A percentile compares a stretch with the other conserved stretches of the same genome.
These are phyloP conservation scores for Nymphaea thermarum DNA, from an alignment of 164 flowering plant genomes.

Conservation along the genomic window DNA sequence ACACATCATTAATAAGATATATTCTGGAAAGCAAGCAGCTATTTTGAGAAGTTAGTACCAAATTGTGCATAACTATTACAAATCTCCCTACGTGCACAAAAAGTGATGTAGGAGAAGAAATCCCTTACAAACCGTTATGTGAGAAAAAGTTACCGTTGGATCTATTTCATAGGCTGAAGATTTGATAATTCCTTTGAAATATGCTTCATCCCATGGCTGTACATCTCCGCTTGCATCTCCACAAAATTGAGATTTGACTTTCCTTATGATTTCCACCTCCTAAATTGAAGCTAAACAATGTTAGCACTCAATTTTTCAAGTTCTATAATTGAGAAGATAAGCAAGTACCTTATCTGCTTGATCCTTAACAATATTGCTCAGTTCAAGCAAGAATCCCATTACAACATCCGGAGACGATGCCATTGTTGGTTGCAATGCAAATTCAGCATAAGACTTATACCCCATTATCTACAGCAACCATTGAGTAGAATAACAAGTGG, in stretches of 20 bases:
- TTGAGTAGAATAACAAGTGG: conserved; percentile 1
- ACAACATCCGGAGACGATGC: conserved; percentile 87
- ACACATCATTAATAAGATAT: conserved; percentile 1
- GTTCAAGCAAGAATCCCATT: conserved; percentile 58
- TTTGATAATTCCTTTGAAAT: conserved; percentile 78
- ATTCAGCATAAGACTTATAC: conserved; percentile 69
- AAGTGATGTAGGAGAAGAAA: no score
- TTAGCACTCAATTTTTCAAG: not conserved
- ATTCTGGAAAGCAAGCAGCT: not conserved
- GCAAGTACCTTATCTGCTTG: conserved; percentile 74
- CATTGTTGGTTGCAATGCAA: conserved; percentile 52
- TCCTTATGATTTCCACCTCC: conserved; percentile 58
- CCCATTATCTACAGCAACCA: conserved; percentile 65
- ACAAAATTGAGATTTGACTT: conserved; percentile 45
- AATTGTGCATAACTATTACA: no score
- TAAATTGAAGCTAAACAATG: conserved; percentile 12
- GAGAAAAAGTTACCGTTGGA: conserved; percentile 34
- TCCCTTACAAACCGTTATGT: not conserved
- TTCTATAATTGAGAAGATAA: not conserved
- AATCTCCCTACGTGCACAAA: no score
- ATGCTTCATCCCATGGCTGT: conserved; percentile 96
- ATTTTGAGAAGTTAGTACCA: no score
- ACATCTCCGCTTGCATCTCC: conserved; percentile 35
- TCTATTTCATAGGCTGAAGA: conserved; percentile 53
- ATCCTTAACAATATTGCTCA: conserved; percentile 53